Evolutionary conservation across 2,329 filamentous ascomycete species (phyloP), one percentile per base, ranked within the genome.

Genomic region (Fusarium sp.): DNA sequence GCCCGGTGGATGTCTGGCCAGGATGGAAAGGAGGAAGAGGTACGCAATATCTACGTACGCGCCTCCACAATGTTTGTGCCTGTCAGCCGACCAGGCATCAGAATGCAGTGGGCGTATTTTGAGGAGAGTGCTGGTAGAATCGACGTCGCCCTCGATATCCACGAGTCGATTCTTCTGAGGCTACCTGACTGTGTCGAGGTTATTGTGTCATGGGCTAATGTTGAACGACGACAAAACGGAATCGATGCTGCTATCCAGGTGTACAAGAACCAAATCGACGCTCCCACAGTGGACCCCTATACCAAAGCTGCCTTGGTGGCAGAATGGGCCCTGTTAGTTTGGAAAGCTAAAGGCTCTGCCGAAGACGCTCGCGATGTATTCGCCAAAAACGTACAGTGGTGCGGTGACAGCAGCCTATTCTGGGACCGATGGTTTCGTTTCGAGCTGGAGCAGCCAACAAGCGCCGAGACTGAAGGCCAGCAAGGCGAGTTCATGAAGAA

Each of bases 31-130:
- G 90, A 94, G 47, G 93, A 98, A 78, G 94, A 98, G 77, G 91
- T 95, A 8, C 91, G 96, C 61, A 94, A 93, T 79, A 96, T 98
- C 69, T 98, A 97, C 77, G 90, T 95, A 78, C 90, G 94, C 60
- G 96, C 95, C 12, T 91, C 92, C 71, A 94, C 89, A 53, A 82
- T 97, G 56, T 98, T 92, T 77, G 93, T 97, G 2, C 94, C 95
- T 6, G 91, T 98, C 75, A 93, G 94, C 72, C 86, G 92, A 61
- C 94, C 95, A 1, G 90, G 90, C 2, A 91, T 97, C 69, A 90
- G 96, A 60, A 85, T 98, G 65, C 93, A 97, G 77, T 98, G 94
- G 83, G 95, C 96, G 16, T 94, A 94, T 74, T 98, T 98, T 71
- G 96, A 99, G 78, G 96, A 99, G 82, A 92, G 93, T 80, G 86